Base-by-base conservation (phyloP, 75 land plant species). In the Isoetes taiwanensis region DNA sequence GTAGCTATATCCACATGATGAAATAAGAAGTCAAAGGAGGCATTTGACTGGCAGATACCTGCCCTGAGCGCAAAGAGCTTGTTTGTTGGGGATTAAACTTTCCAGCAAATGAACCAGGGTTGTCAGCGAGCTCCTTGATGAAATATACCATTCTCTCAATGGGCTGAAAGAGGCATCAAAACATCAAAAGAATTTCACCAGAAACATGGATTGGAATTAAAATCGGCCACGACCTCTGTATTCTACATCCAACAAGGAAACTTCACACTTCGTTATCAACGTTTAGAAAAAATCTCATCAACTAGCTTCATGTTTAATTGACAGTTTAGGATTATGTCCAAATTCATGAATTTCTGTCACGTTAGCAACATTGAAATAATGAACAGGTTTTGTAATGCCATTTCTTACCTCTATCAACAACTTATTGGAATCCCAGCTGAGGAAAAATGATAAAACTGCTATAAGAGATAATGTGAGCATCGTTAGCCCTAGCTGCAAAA, bases 51-150 rank as follows among this genome's bases (percentile, higher is more conserved):
- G 5, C 52, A 48, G n/a, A n/a, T n/a, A n/a, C n/a, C n/a, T n/a
- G n/a, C n/a, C n/a, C n/a, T n/a, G n/a, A n/a, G n/a, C n/a, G n/a
- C n/a, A n/a, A n/a, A n/a, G n/a, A n/a, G n/a, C n/a, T n/a, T n/a
- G n/a, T n/a, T n/a, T n/a, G n/a, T n/a, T n/a, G n/a, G n/a, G n/a
- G n/a, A n/a, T n/a, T n/a, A n/a, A n/a, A n/a, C 27, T 72, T 72
- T 24, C 73, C 75, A 43, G 70, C 75, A 56, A 72, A 72, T 42
- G 73, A 67, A 2, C 66, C 75, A 21, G 75, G 75, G 40, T 72
- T 67, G 20, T 72, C 75, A 30, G 75, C 64, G 34, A 72, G 72
- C 42, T 72, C 75, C 41, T 67, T 72, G n/a, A 72, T 67, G 62
- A 72, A 68, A 3, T 62, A 62, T 6, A 72, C 75, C 75, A 72